These are phyloP conservation scores for Odonthalia washingtoniensis DNA, from an alignment of 31 red algal genomes.

Conservation along the genomic window DNA sequence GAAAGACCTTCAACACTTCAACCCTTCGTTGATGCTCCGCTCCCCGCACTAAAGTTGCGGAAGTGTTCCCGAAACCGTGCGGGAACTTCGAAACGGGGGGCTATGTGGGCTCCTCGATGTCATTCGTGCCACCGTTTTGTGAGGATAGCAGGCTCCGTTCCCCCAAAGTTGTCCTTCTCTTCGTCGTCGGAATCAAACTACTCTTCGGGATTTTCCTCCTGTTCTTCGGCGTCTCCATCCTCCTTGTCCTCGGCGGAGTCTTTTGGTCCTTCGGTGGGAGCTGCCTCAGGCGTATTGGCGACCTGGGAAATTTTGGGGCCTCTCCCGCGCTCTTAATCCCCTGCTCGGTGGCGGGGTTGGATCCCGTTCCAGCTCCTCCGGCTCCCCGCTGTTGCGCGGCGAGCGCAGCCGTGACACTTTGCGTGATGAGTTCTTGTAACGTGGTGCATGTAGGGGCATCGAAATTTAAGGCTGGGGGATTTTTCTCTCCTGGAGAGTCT, in stretches of 20 bases:
- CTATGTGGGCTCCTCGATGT: conserved; percentile 9
- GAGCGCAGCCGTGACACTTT: conserved; percentile 29
- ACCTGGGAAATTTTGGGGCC: no score
- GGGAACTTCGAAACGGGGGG: conserved; percentile 11
- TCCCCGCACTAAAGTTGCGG: conserved; percentile 13
- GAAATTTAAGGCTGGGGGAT: neutral
- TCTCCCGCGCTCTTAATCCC: no score
- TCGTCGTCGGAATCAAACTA: neutral
- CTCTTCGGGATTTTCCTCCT: no score
- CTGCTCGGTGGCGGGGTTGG: conserved; percentile 8
- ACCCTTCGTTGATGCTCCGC: conserved; percentile 11
- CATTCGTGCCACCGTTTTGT: conserved; percentile 15
- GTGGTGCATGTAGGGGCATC: neutral
- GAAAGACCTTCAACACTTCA: no score
- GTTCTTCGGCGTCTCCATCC: no score
- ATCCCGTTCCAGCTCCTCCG: neutral
- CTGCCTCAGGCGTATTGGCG: no score
- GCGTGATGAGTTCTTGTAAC: neutral
- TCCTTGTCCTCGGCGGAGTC: no score
- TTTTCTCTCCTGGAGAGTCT: conserved; percentile 1
- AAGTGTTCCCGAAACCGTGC: conserved; percentile 16
- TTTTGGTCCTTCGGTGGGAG: no score
- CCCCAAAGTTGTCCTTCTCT: neutral
- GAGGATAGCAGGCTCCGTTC: neutral
- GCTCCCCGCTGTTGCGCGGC: neutral